A percentile compares a stretch with the other conserved stretches of the same genome.
Evolutionary conservation across 805 yeast genomes (phyloP).

Genomic region (Clavispora vitiphila): DNA sequence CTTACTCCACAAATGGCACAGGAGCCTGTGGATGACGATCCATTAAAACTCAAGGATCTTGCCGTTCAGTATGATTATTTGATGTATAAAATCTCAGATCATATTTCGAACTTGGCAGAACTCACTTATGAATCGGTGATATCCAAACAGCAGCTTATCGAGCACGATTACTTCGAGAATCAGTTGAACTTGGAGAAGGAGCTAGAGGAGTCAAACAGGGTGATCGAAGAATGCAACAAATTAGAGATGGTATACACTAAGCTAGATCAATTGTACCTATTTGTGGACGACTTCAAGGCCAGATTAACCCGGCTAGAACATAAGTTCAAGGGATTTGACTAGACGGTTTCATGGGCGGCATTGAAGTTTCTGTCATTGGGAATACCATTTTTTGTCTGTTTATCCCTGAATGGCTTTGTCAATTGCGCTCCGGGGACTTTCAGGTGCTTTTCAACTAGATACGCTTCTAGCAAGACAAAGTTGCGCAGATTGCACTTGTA

Average conservation of each 20-base stretch:
- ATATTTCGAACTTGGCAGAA: conserved; percentile 44
- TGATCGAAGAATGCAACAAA: conserved; percentile 43
- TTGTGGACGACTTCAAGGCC: conserved; percentile 21
- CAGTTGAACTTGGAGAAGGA: conserved; percentile 33
- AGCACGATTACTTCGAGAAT: conserved; percentile 15
- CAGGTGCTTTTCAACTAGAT: conserved; percentile 30
- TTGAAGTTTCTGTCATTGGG: background rate
- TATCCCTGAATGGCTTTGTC: background rate
- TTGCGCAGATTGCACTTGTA: conserved; percentile 24
- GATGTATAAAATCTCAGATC: conserved; percentile 56
- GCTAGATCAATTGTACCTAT: conserved; percentile 43
- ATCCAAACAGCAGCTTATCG: conserved; percentile 26
- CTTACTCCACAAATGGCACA: background rate
- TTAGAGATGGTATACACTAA: conserved; percentile 50
- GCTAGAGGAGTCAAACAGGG: conserved; percentile 32
- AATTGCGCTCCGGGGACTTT: background rate
- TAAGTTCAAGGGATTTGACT: conserved; percentile 4
- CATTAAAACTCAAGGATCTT: conserved; percentile 54
- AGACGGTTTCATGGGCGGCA: background rate
- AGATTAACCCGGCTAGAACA: conserved; percentile 16
- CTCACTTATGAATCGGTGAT: conserved; percentile 26
- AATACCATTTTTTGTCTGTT: too few species aligned
- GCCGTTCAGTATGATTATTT: conserved; percentile 63
- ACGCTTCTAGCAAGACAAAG: conserved; percentile 26
- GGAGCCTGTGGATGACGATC: conserved; percentile 39